Evolutionary conservation across 2,329 filamentous ascomycete genomes (phyloP), one percentile per base, ranked within the genome.

Genomic region (Aspergillus transmontanensis): DNA sequence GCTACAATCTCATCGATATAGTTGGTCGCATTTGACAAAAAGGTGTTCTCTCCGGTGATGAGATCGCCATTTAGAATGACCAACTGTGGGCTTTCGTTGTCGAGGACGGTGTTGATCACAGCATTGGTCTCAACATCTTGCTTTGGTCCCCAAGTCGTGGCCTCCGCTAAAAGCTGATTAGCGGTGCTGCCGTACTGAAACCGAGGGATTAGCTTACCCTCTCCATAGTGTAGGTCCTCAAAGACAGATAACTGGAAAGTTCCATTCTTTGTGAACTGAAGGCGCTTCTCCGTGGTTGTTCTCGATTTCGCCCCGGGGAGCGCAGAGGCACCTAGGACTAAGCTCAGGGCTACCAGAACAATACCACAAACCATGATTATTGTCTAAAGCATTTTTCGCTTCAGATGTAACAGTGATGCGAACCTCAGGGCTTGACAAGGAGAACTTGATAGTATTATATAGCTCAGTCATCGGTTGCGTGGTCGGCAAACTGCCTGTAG

Each of bases 11-110:
- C 75, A 67, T 90, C 86, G 3, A 91, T 62, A 59, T 89, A 88
- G 7, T 76, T 68, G 0, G 85, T 87, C 28, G 81, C 80, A 69
- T 90, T 90, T 4, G 4, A 80, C 62, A 64, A 80, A 85, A 0
- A 46, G 1, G 83, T 84, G 61, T 88, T 87, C 63, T 92, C 89
- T 45, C 90, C 89, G 0, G 89, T 90, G 60, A 91, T 88, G 4
- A 92, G 80, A 68, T 92, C 90, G 16, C 90, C 90, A 60, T 91
- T 92, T 32, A 92, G 75, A 0, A 92, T 85, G 0, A 90, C 88
- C 0, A 92, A 80, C 45, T 87, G 80, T 0, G 86, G 84, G 0
- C 72, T 69, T 62, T 91, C 89, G 0, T 73, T 75, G 41, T 86
- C 80, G 1, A 92, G 81, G 6, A 92, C 78, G 0, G 79, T 76